Evolutionary conservation across 495 filamentous ascomycete species (phyloP).

Genomic region (Aspergillus affinis): DNA sequence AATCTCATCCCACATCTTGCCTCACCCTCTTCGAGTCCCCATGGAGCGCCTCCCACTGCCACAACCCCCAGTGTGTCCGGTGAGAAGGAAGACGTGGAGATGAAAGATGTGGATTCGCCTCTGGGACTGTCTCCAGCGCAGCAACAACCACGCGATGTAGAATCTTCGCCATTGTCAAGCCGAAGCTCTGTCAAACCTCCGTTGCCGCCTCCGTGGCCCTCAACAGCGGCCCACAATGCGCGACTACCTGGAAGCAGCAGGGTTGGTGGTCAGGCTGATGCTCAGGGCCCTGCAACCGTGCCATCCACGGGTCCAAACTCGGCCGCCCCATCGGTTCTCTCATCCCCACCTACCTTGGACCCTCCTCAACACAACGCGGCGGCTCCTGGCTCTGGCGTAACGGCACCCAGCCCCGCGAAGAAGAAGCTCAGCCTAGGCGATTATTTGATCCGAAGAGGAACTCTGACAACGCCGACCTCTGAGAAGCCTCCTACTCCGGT

Average conservation of each 20-base stretch:
- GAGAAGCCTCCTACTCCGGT: conserved; percentile 39
- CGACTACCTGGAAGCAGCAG: conserved; percentile 26
- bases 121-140: conserved; percentile 7
- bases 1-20: conserved; percentile 6
- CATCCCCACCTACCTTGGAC: conserved; percentile 37
- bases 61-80: conserved; percentile 23
- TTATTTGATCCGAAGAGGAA: conserved; percentile 55
- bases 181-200: conserved; percentile 30
- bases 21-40: conserved; percentile 9
- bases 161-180: conserved; percentile 17
- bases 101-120: conserved; percentile 30
- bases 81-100: conserved; percentile 33
- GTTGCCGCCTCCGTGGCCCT: conserved; percentile 38
- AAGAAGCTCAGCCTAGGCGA: conserved; percentile 70
- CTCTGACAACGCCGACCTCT: conserved; percentile 40
- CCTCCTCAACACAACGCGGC: conserved; percentile 22
- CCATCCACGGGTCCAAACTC: conserved; percentile 32
- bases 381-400: conserved; percentile 33
- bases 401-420: conserved; percentile 57
- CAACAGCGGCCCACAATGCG: conserved; percentile 40
- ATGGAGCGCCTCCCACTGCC: conserved; percentile 8
- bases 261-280: conserved; percentile 28
- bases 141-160: conserved; percentile 12
- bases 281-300: conserved; percentile 36
- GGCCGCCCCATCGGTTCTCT: conserved; percentile 28